Percentiles rank a stretch among this genome's conserved stretches.
Evolutionary conservation across 768 basidiomycete genomes (phyloP).

Genomic region (Russula emetica): DNA sequence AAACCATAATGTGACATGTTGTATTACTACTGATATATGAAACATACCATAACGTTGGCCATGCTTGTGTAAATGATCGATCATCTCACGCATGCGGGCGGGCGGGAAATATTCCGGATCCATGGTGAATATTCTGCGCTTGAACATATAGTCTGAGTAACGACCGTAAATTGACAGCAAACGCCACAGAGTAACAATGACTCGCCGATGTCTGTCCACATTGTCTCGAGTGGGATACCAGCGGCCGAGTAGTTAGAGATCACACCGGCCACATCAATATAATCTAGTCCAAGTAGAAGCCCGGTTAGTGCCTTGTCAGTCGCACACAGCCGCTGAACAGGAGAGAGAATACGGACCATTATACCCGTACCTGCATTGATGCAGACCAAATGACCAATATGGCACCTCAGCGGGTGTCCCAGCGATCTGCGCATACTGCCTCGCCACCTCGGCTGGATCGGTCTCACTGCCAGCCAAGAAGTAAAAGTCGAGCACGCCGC

Average conservation of each 20-base stretch:
- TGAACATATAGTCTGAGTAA: conserved; percentile 61
- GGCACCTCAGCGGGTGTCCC: conserved; percentile 69
- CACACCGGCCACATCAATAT: conserved; percentile 56
- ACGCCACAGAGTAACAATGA: neutral
- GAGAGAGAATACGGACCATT: conserved; percentile 39
- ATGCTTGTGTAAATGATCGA: conserved; percentile 54
- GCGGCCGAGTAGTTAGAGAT: conserved; percentile 58
- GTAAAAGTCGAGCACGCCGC: conserved; percentile 74
- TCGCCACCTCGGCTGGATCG: conserved; percentile 53
- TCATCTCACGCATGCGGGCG: conserved; percentile 58
- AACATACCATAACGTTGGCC: conserved; percentile 54
- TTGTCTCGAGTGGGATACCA: conserved; percentile 65
- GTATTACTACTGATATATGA: neutral
- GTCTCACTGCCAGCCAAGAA: conserved; percentile 65
- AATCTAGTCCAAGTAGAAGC: conserved; percentile 40
- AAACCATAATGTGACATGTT: neutral
- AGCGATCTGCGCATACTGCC: conserved; percentile 65
- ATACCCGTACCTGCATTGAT: conserved; percentile 72
- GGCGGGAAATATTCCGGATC: conserved; percentile 67
- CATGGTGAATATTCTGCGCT: conserved; percentile 62
- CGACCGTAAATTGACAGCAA: neutral
- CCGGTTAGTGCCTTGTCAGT: neutral
- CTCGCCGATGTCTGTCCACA: conserved; percentile 74
- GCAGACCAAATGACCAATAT: conserved; percentile 69
- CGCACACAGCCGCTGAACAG: neutral